Evolutionary conservation across 2,329 filamentous ascomycete genomes (phyloP).

Genomic region (Daldinia sp.): DNA sequence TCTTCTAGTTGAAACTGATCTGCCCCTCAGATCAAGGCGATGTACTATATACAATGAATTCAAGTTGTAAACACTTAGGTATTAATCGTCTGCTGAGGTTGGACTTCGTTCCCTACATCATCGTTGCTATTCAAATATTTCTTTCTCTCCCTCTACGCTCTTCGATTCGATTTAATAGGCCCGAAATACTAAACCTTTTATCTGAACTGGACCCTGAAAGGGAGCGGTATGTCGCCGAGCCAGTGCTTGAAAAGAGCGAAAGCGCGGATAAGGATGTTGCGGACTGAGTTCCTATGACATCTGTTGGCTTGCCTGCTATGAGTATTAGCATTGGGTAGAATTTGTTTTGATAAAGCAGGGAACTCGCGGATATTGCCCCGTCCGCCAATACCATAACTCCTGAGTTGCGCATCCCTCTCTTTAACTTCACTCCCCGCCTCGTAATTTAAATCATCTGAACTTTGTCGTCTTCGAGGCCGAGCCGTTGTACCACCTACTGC

Average conservation of each 20-base stretch:
- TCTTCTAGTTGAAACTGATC: background rate
- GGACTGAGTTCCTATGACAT: slow-evolving; percentile 42
- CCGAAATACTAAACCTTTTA: slow-evolving; percentile 27
- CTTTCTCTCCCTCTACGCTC: slow-evolving; percentile 28
- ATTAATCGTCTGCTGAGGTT: background rate
- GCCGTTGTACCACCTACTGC: background rate
- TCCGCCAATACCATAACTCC: slow-evolving; percentile 53
- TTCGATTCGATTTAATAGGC: slow-evolving; percentile 24
- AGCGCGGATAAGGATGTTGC: slow-evolving; percentile 21
- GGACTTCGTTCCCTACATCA: background rate
- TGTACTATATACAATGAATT: background rate
- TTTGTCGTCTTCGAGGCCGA: slow-evolving; percentile 12
- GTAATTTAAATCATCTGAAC: slow-evolving; percentile 34
- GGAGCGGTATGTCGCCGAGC: slow-evolving; percentile 4
- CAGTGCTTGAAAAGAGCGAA: slow-evolving; percentile 26
- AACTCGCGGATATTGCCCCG: slow-evolving; percentile 52
- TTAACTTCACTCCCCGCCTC: slow-evolving; percentile 22
- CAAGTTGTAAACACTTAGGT: background rate
- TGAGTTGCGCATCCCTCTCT: slow-evolving; percentile 46
- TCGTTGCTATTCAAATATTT: background rate
- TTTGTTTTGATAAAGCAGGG: background rate
- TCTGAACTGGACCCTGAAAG: slow-evolving; percentile 6
- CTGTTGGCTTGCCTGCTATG: slow-evolving; percentile 40
- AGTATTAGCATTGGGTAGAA: slow-evolving; percentile 13
- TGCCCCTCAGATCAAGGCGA: background rate